Evolutionary conservation across 1,284 basidiomycete genomes (phyloP).

Genomic region (Kalmanozyma brasiliensis): DNA sequence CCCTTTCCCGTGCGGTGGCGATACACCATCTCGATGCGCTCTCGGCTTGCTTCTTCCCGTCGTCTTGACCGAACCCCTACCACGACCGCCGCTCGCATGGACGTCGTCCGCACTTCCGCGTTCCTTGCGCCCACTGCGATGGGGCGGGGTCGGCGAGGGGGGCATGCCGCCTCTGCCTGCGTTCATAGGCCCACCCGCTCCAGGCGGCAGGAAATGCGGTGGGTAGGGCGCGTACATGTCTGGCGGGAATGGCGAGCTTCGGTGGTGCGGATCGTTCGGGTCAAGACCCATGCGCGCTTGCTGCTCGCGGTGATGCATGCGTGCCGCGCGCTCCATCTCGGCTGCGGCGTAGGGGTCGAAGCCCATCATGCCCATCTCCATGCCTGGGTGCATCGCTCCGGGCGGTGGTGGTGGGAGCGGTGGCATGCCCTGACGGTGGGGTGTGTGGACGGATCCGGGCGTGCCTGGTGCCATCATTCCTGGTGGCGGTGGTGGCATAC

Average conservation of each 20-base stretch:
- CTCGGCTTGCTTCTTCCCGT: conserved; percentile 30
- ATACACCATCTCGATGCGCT: conserved; percentile 20
- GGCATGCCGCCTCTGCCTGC: conserved; percentile 19
- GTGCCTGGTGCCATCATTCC: conserved; percentile 39
- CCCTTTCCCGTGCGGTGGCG: conserved; percentile 3
- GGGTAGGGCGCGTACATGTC: conserved; percentile 45
- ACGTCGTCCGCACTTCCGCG: conserved; percentile 22
- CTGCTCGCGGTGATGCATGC: conserved; percentile 50
- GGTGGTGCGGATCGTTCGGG: conserved; percentile 36
- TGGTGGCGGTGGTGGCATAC: conserved; percentile 37
- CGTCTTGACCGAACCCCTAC: conserved; percentile 25
- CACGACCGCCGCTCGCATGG: conserved; percentile 20
- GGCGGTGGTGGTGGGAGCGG: conserved; percentile 27
- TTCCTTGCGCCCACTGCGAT: conserved; percentile 32
- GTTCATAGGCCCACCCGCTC: conserved; percentile 13
- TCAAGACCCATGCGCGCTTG: conserved; percentile 35
- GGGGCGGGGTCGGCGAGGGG: conserved; percentile 37
- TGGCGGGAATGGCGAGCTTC: conserved; percentile 41
- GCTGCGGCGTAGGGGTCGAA: conserved; percentile 43
- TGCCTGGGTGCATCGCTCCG: conserved; percentile 28
- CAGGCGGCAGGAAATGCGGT: conserved; percentile 32
- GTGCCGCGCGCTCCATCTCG: conserved; percentile 47
- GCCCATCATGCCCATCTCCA: conserved; percentile 45
- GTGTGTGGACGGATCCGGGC: conserved; percentile 27
- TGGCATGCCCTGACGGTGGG: conserved; percentile 34